Conservation (phyloP, 2,329 filamentous ascomycete genomes). For the Calonectria crousiana region DNA sequence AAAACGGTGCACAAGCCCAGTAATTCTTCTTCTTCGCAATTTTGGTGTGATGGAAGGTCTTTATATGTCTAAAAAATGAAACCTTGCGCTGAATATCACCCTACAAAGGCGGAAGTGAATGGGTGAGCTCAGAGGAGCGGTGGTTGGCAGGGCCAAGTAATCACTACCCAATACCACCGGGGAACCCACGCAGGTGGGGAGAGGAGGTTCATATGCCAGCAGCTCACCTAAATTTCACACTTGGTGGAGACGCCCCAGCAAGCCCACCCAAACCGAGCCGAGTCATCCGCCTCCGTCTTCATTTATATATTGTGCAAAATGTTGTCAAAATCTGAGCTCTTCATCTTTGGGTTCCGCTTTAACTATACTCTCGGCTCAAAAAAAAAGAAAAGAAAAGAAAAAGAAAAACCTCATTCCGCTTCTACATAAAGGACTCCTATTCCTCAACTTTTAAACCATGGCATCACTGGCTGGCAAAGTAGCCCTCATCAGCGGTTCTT, state of each 20-base stretch:
- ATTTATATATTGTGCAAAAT: not conserved
- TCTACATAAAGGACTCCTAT: not conserved
- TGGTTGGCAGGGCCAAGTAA: not conserved
- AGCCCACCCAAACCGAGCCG: not conserved
- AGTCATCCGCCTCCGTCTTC: not conserved
- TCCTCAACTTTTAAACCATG: not conserved
- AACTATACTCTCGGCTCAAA: not conserved
- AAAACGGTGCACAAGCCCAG: not conserved
- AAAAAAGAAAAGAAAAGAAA: not conserved
- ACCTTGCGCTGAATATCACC: not conserved
- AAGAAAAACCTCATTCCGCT: not conserved
- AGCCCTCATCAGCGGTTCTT: not conserved
- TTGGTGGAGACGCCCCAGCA: not conserved
- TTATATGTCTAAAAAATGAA: not conserved
- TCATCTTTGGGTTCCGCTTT: not conserved
- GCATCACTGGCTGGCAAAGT: not conserved
- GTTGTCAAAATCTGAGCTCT: no score
- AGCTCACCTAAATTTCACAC: not conserved
- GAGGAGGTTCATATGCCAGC: no score
- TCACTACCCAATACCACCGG: no score
- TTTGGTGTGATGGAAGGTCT: no score
- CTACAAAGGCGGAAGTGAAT: not conserved
- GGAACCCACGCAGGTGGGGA: not conserved
- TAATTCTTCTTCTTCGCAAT: no score
- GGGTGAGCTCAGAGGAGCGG: not conserved